These are phyloP conservation scores for Effrenium voratum DNA, from an alignment of 73 alveolate species.

Conservation along the genomic window DNA sequence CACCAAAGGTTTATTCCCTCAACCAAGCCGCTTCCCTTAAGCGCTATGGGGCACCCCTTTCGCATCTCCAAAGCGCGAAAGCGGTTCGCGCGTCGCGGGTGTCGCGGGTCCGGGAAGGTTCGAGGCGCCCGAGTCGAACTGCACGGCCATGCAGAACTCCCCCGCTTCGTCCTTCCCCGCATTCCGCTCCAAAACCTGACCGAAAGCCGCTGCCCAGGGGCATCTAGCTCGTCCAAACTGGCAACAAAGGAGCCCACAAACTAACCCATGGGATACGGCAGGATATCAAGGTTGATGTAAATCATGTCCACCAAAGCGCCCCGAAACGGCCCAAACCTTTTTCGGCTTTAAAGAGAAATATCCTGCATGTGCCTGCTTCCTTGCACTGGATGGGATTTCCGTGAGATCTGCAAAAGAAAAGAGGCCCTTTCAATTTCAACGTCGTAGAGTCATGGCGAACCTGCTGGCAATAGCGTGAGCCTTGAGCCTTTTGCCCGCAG, in stretches of 20 bases:
- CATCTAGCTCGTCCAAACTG: background rate
- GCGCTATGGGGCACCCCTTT: background rate
- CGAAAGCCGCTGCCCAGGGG: background rate
- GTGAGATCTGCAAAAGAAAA: no score
- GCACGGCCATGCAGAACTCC: slow-evolving; percentile 83
- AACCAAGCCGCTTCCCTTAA: background rate
- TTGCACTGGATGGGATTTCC: no score
- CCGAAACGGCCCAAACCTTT: background rate
- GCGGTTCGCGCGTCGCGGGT: background rate
- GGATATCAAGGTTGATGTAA: background rate
- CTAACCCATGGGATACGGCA: background rate
- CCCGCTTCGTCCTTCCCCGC: slow-evolving; percentile 81
- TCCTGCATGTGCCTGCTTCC: background rate
- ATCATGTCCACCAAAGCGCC: background rate
- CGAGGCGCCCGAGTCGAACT: background rate
- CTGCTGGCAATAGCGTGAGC: no score
- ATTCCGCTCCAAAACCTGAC: slow-evolving; percentile 28
- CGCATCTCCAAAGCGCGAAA: background rate
- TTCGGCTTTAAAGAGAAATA: no score
- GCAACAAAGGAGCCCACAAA: background rate
- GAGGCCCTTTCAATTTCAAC: no score
- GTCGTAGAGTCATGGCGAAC: no score
- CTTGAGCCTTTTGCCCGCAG: no score
- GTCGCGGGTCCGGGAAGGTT: background rate
- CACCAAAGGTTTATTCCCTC: background rate